phyloP scores from a whole-genome alignment of 2,329 filamentous ascomycete species.

The Phyllosticta citribraziliensis region DNA sequence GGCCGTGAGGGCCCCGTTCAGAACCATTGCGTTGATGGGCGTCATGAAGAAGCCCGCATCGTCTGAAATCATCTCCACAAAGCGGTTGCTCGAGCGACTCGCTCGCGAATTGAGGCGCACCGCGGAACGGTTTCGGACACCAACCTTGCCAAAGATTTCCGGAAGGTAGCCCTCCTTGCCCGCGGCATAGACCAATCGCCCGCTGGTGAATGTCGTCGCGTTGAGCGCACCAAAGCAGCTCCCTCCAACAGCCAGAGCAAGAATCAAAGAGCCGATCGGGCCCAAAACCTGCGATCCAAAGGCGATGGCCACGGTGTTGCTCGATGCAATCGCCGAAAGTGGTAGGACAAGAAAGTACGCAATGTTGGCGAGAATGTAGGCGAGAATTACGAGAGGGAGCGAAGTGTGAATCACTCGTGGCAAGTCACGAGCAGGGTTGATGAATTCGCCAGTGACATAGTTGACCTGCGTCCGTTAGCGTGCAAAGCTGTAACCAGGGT shows the following conservation, averaged over 20 bases:
- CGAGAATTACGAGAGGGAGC: slow-evolving; percentile 85
- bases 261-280: slow-evolving; percentile 65
- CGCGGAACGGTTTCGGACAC: slow-evolving; percentile 44
- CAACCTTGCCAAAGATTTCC: slow-evolving; percentile 70
- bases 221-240: slow-evolving; percentile 94
- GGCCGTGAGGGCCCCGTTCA: slow-evolving; percentile 66
- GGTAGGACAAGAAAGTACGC: slow-evolving; percentile 93
- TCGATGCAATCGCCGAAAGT: slow-evolving; percentile 65
- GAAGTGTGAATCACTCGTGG: slow-evolving; percentile 93
- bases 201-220: slow-evolving; percentile 86
- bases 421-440: slow-evolving; percentile 79
- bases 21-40: slow-evolving; percentile 79
- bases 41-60: slow-evolving; percentile 81
- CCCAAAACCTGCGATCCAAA: slow-evolving; percentile 91
- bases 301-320: slow-evolving; percentile 91
- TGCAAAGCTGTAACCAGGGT: background rate
- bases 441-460: slow-evolving; percentile 95
- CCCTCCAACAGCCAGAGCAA: slow-evolving; percentile 81
- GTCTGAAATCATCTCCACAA: slow-evolving; percentile 35
- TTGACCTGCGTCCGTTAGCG: slow-evolving; percentile 56
- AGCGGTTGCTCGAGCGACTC: background rate
- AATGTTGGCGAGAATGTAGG: slow-evolving; percentile 83
- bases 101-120: slow-evolving; percentile 19
- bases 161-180: slow-evolving; percentile 94
- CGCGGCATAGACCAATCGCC: slow-evolving; percentile 84